Evolutionary conservation across 257 asterid genomes (phyloP).

Genomic region (Nyctanthes arbortristis): DNA sequence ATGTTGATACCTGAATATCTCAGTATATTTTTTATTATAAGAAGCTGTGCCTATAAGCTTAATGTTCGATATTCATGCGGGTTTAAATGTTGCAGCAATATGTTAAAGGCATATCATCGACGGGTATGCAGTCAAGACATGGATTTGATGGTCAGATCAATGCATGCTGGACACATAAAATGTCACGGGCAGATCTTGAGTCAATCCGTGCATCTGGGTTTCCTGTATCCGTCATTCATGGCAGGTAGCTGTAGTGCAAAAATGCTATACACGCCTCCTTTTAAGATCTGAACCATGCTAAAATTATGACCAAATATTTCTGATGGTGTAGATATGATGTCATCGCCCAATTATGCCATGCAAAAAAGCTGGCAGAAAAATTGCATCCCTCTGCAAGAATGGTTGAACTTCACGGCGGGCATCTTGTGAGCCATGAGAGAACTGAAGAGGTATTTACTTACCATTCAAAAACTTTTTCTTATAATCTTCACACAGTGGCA

Average conservation of each 20-base stretch:
- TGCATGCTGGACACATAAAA: constrained; percentile 95
- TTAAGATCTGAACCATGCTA: not conserved
- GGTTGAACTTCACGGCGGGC: constrained; percentile 97
- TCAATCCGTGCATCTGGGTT: constrained; percentile 66
- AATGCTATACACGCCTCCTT: not conserved
- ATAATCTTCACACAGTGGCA: not conserved
- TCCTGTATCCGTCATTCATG: constrained; percentile 88
- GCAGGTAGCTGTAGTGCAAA: constrained; percentile 69
- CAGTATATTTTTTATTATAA: not conserved
- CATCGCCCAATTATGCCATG: constrained; percentile 93
- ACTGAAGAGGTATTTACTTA: constrained; percentile 69
- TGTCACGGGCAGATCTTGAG: constrained; percentile 65
- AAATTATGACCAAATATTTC: constrained; percentile 22
- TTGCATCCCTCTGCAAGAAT: constrained; percentile 83
- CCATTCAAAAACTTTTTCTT: not conserved
- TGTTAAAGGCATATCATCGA: constrained; percentile 75
- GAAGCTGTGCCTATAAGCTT: not conserved
- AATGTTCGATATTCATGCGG: constrained; percentile 6
- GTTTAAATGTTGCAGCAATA: constrained; percentile 67
- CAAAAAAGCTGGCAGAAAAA: constrained; percentile 77
- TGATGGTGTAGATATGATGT: constrained; percentile 64
- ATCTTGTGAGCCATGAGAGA: constrained; percentile 94
- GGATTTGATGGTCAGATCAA: constrained; percentile 96
- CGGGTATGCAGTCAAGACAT: constrained; percentile 86
- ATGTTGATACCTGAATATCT: not conserved